Evolutionary conservation across 164 flowering plant species (phyloP).

Genomic region (Magnolia sinica): DNA sequence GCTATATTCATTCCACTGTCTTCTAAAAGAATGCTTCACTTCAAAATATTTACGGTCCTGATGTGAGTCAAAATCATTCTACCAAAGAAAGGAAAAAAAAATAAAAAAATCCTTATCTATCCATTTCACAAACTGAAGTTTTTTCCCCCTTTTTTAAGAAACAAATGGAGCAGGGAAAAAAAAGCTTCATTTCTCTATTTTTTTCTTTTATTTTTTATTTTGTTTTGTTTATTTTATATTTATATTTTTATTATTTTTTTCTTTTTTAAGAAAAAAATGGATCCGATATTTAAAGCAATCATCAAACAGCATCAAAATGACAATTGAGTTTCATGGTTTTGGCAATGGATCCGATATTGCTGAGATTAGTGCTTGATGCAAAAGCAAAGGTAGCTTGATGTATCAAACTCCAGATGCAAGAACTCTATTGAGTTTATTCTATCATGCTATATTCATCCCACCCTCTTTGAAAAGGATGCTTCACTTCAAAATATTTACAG

Average conservation of each 20-base stretch:
- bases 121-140: neutral
- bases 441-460: constrained; percentile 26
- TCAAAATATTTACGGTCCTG: neutral
- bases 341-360: constrained; percentile 44
- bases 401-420: constrained; percentile 31
- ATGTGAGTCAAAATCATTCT: neutral
- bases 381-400: constrained; percentile 45
- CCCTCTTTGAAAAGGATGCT: neutral
- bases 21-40: neutral
- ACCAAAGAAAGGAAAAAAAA: neutral
- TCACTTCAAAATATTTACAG: neutral
- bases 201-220: too few species aligned
- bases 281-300: neutral
- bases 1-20: constrained; percentile 16
- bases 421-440: constrained; percentile 26
- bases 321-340: constrained; percentile 25
- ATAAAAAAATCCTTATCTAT: neutral
- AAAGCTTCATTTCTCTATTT: too few species aligned
- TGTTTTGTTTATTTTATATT: too few species aligned
- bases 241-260: too few species aligned
- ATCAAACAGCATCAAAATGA: constrained; percentile 36
- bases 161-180: neutral
- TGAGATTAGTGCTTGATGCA: constrained; percentile 40
- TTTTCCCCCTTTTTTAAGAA: neutral
- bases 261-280: too few species aligned